These are phyloP conservation scores for Fusarium coffeatum DNA, from an alignment of 2,329 filamentous ascomycete species.

Conservation along the genomic window DNA sequence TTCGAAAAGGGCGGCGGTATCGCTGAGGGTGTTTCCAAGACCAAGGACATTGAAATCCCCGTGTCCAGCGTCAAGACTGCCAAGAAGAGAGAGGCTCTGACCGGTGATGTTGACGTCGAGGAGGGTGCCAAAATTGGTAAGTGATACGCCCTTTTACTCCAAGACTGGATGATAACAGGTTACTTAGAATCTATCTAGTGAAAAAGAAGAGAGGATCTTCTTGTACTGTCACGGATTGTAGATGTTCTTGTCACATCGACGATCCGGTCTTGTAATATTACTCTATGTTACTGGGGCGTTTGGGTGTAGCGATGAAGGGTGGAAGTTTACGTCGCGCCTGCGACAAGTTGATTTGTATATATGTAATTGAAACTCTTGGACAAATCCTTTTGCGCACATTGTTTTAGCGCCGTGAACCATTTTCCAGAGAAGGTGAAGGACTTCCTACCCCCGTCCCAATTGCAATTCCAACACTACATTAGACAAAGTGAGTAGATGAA, in stretches of 20 bases:
- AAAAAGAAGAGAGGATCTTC: conserved; percentile 10
- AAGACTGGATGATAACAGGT: not conserved
- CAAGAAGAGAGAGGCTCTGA: conserved; percentile 10
- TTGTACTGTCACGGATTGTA: conserved; percentile 6
- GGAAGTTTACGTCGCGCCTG: too few relatives aligned
- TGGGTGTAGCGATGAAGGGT: not conserved
- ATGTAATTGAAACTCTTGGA: not conserved
- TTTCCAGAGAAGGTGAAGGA: too few relatives aligned
- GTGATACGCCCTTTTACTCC: not conserved
- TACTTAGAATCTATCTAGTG: conserved; percentile 21
- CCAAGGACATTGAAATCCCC: conserved; percentile 16
- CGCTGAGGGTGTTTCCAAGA: not conserved
- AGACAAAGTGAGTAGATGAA: too few relatives aligned
- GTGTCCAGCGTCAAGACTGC: not conserved
- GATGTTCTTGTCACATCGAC: conserved; percentile 7
- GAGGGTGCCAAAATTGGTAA: conserved; percentile 5
- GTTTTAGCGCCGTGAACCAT: too few relatives aligned
- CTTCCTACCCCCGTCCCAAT: too few relatives aligned
- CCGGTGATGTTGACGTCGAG: not conserved
- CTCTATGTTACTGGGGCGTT: not conserved
- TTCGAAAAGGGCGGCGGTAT: conserved; percentile 12
- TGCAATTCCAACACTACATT: too few relatives aligned
- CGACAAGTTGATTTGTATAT: not conserved
- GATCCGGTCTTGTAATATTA: not conserved
- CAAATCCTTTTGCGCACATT: too few relatives aligned